Evolutionary conservation across 257 asterid species (phyloP).

Genomic region (Anisodus tanguticus): DNA sequence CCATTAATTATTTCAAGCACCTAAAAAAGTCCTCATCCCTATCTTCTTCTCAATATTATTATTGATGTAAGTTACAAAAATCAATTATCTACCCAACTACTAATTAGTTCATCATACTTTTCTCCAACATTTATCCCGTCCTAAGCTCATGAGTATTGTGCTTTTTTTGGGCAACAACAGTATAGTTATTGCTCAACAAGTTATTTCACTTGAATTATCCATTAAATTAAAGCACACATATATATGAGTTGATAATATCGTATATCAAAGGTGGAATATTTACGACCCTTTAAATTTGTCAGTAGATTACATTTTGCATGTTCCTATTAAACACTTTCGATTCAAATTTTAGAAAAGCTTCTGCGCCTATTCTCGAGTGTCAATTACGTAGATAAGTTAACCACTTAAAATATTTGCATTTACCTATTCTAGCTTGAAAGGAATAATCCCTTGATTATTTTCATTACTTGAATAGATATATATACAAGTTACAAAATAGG

Average conservation of each 20-base stretch:
- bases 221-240: not conserved
- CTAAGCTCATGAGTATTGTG: not conserved
- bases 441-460: no score
- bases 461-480: no score
- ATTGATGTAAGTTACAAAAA: conserved; percentile 9
- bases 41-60: not conserved
- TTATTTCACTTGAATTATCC: conserved; percentile 6
- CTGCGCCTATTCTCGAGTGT: no score
- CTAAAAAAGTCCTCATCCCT: not conserved
- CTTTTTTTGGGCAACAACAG: not conserved
- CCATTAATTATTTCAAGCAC: not conserved
- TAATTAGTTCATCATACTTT: conserved; percentile 8
- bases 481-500: no score
- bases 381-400: no score
- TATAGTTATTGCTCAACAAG: not conserved
- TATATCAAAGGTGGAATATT: not conserved
- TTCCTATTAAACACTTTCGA: not conserved
- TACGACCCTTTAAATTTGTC: fast-evolving
- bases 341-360: not conserved
- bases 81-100: not conserved
- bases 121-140: not conserved
- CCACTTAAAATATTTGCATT: no score
- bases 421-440: no score
- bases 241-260: not conserved
- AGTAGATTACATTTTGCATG: not conserved